Evolutionary conservation across 345 rosid genomes (phyloP), one percentile per base, ranked within the genome.

Genomic region (Aethionema arabicum): DNA sequence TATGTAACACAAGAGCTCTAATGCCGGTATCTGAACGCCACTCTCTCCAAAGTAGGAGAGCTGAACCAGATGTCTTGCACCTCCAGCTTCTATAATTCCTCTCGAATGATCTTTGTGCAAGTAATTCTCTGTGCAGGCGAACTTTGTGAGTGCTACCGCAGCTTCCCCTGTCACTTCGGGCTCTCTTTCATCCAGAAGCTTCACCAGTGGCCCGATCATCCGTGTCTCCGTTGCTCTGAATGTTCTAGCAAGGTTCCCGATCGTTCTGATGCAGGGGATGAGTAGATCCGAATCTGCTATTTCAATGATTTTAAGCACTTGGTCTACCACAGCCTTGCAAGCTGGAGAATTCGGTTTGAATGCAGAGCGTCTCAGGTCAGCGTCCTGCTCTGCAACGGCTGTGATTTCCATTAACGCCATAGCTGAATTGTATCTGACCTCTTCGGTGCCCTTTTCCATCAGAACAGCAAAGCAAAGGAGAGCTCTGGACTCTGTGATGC

Each of bases 361-460:
- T 21, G 98, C 96, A 0, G 95, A 83, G 66, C 93, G 83, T 58
- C 98, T 81, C 69, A 92, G 64, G 15, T 89, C 95, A 0, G 96
- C 62, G 51, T 92, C 95, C 64, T 73, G 72, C 73, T 89, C 95
- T 11, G 96, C 98, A 49, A 89, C 86, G 0, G 85, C 78, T 0
- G 96, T 87, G 78, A 92, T 83, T 82, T 89, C 96, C 96, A 83
- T 89, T 62, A 92, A 71, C 3, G 98, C 98, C 98, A 89, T 89
- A 6, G 95, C 95, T 0, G 95, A 92, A 76, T 92, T 83, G 77
- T 62, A 82, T 52, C 82, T 82, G 12, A 82, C 92, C 3, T 89
- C 96, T 48, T 76, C 88, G 21, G 71, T 63, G 21, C 98, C 95
- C 72, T 89, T 87, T 52, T 92, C 96, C 32, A 92, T 75, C 32